A percentile compares a stretch with the other conserved stretches of the same genome.
phyloP scores from a whole-genome alignment of 164 flowering plant genomes.

The Liriodendron chinense region DNA sequence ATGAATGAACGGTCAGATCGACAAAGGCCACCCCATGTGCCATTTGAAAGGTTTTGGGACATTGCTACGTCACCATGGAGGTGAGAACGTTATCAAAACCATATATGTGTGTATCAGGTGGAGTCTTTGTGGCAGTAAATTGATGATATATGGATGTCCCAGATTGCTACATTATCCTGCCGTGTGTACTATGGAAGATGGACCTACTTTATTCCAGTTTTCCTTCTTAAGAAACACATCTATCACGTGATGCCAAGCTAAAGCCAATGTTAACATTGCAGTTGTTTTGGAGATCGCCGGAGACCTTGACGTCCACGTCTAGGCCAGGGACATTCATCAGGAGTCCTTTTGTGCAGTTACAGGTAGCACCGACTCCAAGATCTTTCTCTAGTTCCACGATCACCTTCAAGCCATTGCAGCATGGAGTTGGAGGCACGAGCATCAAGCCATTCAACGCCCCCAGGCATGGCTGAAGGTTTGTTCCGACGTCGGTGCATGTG shows the following conservation, averaged over 20 bases:
- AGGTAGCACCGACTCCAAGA: background rate
- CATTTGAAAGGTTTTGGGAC: no score
- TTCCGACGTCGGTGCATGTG: background rate
- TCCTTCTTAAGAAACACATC: background rate
- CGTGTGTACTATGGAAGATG: no score
- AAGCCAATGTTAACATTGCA: background rate
- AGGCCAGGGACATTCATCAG: background rate
- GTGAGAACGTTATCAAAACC: no score
- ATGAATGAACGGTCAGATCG: no score
- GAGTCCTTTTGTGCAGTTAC: background rate
- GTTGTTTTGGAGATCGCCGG: background rate
- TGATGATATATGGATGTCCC: no score
- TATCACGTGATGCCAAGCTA: background rate
- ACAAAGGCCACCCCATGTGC: no score
- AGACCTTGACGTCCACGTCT: background rate
- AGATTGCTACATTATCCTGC: no score
- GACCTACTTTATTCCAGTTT: no score
- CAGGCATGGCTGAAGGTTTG: background rate
- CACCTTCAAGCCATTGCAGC: slow-evolving; percentile 5
- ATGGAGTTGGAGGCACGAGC: background rate
- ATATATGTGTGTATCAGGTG: no score
- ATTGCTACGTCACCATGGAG: no score
- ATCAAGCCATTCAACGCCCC: background rate
- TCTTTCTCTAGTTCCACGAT: background rate
- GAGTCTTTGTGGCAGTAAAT: no score